Percentiles rank a stretch among this genome's conserved stretches.
phyloP scores from a whole-genome alignment of 2,329 filamentous ascomycete genomes.

The Colletotrichum lupini region DNA sequence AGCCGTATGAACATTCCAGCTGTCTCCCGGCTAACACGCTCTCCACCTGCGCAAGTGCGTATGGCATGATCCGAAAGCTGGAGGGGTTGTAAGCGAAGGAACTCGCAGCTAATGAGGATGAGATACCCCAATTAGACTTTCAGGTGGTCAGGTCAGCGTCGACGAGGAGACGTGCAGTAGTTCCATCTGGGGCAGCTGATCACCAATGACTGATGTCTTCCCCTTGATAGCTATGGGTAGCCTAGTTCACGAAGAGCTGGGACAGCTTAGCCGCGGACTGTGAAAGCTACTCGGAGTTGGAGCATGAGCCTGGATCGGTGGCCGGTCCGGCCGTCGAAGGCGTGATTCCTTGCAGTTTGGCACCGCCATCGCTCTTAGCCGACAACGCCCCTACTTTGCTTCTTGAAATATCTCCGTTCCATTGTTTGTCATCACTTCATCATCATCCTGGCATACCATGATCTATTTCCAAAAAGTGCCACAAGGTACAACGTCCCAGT shows the following conservation, averaged over 20 bases:
- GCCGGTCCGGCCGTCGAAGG: conserved; percentile 9
- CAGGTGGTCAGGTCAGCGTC: background rate
- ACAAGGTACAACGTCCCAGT: conserved; percentile 3
- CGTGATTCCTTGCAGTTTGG: conserved; percentile 17
- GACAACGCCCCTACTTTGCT: conserved; percentile 11
- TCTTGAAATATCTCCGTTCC: conserved; percentile 15
- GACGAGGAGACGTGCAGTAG: conserved; percentile 14
- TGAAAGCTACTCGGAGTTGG: conserved; percentile 19
- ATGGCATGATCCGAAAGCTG: background rate
- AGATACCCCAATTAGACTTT: conserved; percentile 19
- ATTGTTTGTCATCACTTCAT: conserved; percentile 16
- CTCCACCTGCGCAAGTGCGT: conserved; percentile 1
- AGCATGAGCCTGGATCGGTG: conserved; percentile 17
- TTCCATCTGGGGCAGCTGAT: background rate
- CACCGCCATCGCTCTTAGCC: conserved; percentile 15
- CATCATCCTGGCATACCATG: background rate
- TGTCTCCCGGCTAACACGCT: conserved; percentile 20
- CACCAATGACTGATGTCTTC: background rate
- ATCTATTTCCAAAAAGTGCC: background rate
- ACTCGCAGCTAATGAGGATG: background rate
- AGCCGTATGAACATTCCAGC: conserved; percentile 15
- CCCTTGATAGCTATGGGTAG: background rate
- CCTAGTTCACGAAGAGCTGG: background rate
- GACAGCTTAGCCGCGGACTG: background rate
- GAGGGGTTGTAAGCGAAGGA: background rate